Evolutionary conservation across 305 asterid genomes (phyloP).

Genomic region (Andrographis paniculata): DNA sequence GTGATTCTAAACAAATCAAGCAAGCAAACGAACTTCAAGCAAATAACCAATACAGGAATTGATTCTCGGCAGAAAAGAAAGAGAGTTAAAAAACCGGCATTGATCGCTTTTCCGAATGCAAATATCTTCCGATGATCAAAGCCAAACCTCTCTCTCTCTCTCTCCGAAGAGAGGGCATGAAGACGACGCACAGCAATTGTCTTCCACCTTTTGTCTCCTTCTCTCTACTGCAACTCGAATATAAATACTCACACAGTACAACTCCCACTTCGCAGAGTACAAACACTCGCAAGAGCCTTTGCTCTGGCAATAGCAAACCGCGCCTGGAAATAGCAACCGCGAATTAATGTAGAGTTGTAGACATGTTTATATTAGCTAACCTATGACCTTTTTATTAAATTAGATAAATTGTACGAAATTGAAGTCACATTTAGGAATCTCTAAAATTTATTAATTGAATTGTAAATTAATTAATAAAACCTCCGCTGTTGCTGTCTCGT

Average conservation of each 20-base stretch:
- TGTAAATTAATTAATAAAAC: no score
- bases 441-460: no score
- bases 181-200: conserved; percentile 21
- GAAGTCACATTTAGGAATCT: no score
- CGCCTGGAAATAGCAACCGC: background rate
- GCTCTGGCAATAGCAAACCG: background rate
- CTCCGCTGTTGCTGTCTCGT: no score
- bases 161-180: conserved; percentile 25
- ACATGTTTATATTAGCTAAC: no score
- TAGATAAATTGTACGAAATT: no score
- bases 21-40: conserved; percentile 8
- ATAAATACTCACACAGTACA: conserved; percentile 14
- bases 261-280: conserved; percentile 16
- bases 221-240: conserved; percentile 14
- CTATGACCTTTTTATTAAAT: no score
- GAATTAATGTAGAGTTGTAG: no score
- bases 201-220: conserved; percentile 25
- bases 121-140: conserved; percentile 20
- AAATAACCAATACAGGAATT: conserved; percentile 13
- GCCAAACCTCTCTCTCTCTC: conserved; percentile 7
- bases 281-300: background rate
- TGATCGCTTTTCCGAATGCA: conserved; percentile 20
- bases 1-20: conserved; percentile 9
- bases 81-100: conserved; percentile 30
- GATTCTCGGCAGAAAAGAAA: conserved; percentile 19